Evolutionary conservation across 164 flowering plant genomes (phyloP).

Genomic region (Chimonanthus praecox): DNA sequence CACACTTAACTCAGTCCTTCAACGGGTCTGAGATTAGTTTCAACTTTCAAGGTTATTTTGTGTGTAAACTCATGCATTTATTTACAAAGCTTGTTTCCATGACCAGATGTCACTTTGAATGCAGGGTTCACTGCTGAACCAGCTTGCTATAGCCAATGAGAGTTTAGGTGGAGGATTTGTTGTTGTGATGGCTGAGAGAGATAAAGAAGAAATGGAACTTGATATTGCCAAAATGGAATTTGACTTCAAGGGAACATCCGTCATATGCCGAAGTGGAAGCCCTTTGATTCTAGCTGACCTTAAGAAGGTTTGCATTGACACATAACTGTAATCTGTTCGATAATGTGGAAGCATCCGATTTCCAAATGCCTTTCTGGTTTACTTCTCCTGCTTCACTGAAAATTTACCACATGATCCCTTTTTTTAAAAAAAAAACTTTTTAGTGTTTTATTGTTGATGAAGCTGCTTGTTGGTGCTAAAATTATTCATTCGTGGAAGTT

Average conservation of each 20-base stretch:
- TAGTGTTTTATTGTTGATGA: not conserved
- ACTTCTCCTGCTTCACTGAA: not conserved
- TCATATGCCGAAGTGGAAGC: constrained; percentile 84
- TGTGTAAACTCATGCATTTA: not conserved
- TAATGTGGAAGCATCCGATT: not conserved
- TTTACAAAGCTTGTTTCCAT: not conserved
- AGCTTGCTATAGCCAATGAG: constrained; percentile 78
- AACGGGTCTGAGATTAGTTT: not conserved
- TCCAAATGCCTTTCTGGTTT: not conserved
- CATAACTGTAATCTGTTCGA: not conserved
- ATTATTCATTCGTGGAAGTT: not conserved
- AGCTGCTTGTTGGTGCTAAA: not conserved
- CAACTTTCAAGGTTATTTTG: not conserved
- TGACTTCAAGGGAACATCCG: constrained; percentile 73
- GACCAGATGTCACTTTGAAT: not conserved
- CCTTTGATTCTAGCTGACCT: constrained; percentile 73
- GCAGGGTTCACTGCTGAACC: constrained; percentile 77
- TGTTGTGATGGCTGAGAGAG: constrained; percentile 78
- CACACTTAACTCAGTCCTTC: not conserved
- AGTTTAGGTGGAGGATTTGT: constrained; percentile 77
- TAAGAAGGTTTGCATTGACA: constrained; percentile 49
- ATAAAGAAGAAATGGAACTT: constrained; percentile 89
- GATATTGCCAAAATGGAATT: constrained; percentile 86
- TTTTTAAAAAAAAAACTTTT: too few relatives aligned
- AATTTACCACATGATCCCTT: too few relatives aligned